Percentiles rank a stretch among this genome's conserved stretches.
Evolutionary conservation across 176 grass and related monocot species (phyloP).

Genomic region (Neostapfia colusana): DNA sequence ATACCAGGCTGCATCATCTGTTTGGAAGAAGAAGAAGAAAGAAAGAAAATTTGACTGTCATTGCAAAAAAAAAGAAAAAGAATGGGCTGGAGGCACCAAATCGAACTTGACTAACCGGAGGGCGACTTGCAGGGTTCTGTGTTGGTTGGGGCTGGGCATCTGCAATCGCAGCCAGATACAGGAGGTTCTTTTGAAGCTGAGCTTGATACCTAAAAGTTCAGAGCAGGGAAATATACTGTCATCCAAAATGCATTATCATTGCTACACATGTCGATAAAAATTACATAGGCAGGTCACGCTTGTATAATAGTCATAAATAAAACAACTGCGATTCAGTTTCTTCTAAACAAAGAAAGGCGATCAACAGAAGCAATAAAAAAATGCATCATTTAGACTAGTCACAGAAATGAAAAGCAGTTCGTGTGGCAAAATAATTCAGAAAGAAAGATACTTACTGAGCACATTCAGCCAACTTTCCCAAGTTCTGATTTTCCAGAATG

Average conservation of each 20-base stretch:
- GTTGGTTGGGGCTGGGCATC: conserved; percentile 87
- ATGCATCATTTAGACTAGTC: not conserved
- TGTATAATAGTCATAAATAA: too few species aligned
- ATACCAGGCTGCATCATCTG: conserved; percentile 68
- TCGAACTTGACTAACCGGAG: conserved; percentile 58
- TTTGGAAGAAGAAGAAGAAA: conserved; percentile 5
- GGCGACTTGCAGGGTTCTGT: conserved; percentile 63
- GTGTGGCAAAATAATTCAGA: conserved; percentile 8
- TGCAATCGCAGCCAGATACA: conserved; percentile 92
- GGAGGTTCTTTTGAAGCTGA: conserved; percentile 94
- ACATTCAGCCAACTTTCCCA: conserved; percentile 93
- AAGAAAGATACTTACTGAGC: conserved; percentile 69
- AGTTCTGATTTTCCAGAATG: conserved; percentile 89
- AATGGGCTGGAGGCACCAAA: not conserved
- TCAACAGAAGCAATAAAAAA: not conserved
- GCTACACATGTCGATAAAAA: conserved; percentile 11
- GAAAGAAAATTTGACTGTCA: conserved; percentile 21
- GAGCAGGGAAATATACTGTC: conserved; percentile 13
- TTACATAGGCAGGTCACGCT: not conserved
- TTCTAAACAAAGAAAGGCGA: conserved; percentile 4
- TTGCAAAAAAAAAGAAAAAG: not conserved
- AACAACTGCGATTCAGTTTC: not conserved
- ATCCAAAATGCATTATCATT: conserved; percentile 26
- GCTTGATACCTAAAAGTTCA: conserved; percentile 80
- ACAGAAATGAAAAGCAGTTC: conserved; percentile 19